Percentiles rank a stretch among this genome's conserved stretches.
Evolutionary conservation across 371 early-diverging fungal species (phyloP).

Genomic region (Rhizomucor pusillus): DNA sequence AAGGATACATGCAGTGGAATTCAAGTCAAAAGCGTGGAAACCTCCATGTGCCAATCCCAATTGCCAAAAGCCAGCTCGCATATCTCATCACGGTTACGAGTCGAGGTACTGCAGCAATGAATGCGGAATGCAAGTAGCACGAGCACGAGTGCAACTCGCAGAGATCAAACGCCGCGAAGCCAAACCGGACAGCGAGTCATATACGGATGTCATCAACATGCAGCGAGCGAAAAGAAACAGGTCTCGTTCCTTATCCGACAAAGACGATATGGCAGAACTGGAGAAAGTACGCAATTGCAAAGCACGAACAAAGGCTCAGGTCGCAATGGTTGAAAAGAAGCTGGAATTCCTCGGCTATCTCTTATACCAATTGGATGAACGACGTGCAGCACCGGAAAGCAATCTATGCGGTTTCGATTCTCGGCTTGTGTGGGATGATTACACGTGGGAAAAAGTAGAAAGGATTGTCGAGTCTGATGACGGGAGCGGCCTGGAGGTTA

Average conservation of each 20-base stretch:
- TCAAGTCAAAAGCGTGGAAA: conserved; percentile 48
- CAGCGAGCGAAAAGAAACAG: too few species aligned
- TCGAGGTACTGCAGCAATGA: conserved; percentile 42
- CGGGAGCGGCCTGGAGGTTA: conserved; percentile 1
- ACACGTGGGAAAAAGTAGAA: conserved; percentile 23
- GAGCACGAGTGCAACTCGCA: conserved; percentile 30
- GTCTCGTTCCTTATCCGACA: conserved; percentile 24
- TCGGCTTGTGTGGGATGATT: conserved; percentile 49
- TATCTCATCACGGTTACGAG: conserved; percentile 25
- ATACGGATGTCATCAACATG: too few species aligned
- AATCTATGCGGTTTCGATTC: conserved; percentile 47
- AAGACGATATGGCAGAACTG: conserved; percentile 29
- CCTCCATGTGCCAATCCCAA: conserved; percentile 46
- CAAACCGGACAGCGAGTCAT: conserved; percentile 3
- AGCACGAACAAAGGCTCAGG: conserved; percentile 6
- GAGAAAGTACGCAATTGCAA: conserved; percentile 15
- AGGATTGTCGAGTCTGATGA: conserved; percentile 11
- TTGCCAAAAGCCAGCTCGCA: conserved; percentile 32
- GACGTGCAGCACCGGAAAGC: conserved; percentile 21
- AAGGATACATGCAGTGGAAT: conserved; percentile 33
- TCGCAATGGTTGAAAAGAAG: conserved; percentile 21
- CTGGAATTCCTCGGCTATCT: conserved; percentile 15
- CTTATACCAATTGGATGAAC: too few species aligned
- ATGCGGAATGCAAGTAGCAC: conserved; percentile 44
- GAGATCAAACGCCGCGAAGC: conserved; percentile 29